Evolutionary conservation across 352 stramenopile genomes (phyloP), one percentile per base, ranked within the genome.

Genomic region (Globisporangium nunn): DNA sequence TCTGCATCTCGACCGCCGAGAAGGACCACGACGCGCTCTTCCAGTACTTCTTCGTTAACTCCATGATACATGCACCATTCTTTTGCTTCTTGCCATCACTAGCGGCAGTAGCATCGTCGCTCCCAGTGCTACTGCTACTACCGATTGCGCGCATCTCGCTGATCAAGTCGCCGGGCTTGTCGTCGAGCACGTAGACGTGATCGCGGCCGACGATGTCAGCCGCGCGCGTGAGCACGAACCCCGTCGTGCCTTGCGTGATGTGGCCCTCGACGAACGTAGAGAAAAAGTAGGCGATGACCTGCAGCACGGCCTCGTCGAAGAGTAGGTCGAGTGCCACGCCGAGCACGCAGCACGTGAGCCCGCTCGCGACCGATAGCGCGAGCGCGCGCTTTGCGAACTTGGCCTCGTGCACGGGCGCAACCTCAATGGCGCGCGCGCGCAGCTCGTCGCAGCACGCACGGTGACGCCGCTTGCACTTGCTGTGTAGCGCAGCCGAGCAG

Each of bases 201-300:
- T 64, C 40, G 15, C 52, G 41, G 29, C 59, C 59, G 49, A 64
- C 52, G 35, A 64, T 49, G 31, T 59, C 53, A 0, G 59, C 46
- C 1, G 52, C 59, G 7, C 43, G 54, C 3, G 30, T 28, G 6
- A 56, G 47, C 7, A 64, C 47, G 43, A 64, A 55, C 4, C 18
- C 52, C 10, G 39, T 60, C 39, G 54, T 64, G 33, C n/a, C 35
- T 1, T 17, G n/a, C 17, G 62, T 60, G 4, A 68, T 50, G 8
- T 59, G 48, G 23, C 49, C 43, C 12, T 72, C 58, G 5, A 64
- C n/a, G 7, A 37, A 6, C 33, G 49, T 49, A 5, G 53, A 53
- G 28, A 69, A 48, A 41, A 67, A 59, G n/a, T 62, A 66, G 23
- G 50, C 48, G 44, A 72, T 17, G 37, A 72, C 66, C 37, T 70